Conservation (phyloP, 2,329 filamentous ascomycete species). For the Nemania diffusa region DNA sequence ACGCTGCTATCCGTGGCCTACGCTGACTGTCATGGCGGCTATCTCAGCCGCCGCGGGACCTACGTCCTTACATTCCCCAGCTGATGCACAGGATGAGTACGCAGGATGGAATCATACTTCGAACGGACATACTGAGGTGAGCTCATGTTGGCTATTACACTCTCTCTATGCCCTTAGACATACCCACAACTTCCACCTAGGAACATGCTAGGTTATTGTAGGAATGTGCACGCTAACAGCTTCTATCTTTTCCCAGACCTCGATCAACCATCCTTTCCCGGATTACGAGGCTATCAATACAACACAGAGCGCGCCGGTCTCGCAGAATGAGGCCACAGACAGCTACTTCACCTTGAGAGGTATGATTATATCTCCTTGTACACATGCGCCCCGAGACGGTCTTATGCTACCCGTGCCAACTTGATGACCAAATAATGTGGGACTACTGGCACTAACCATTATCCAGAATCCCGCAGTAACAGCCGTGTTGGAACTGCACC, state of each 20-base stretch:
- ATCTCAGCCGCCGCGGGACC: slow-evolving; percentile 62
- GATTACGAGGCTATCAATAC: slow-evolving; percentile 43
- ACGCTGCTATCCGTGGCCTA: slow-evolving; percentile 39
- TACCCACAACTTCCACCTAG: neutral
- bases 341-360: slow-evolving; percentile 43
- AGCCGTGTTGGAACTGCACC: slow-evolving; percentile 28
- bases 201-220: neutral
- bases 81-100: slow-evolving; percentile 60
- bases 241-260: slow-evolving; percentile 34
- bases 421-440: neutral
- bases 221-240: slow-evolving; percentile 17
- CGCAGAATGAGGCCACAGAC: slow-evolving; percentile 43
- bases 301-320: slow-evolving; percentile 27
- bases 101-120: slow-evolving; percentile 55
- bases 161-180: neutral
- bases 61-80: slow-evolving; percentile 60
- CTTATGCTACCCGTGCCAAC: neutral
- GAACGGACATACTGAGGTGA: slow-evolving; percentile 45
- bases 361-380: slow-evolving; percentile 31
- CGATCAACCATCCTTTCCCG: slow-evolving; percentile 42
- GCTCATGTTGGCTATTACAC: slow-evolving; percentile 24
- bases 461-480: slow-evolving; percentile 40
- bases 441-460: slow-evolving; percentile 36
- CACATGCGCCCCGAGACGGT: neutral
- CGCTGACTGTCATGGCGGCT: slow-evolving; percentile 58